phyloP scores from a whole-genome alignment of 2,329 filamentous ascomycete species.

The Colletotrichum sp. region DNA sequence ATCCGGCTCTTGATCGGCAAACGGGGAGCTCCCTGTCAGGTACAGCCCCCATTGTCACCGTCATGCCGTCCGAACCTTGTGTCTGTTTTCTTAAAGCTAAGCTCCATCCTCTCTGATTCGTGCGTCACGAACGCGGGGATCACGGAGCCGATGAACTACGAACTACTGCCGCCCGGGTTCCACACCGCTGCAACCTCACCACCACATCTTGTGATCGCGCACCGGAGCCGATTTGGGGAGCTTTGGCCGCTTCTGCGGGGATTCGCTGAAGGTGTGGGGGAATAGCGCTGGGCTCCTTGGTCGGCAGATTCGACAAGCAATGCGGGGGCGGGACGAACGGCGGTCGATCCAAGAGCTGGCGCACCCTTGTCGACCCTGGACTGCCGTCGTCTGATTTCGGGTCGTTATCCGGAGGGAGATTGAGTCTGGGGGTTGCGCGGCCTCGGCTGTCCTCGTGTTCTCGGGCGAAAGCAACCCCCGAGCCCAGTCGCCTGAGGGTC shows the following conservation, averaged over 20 bases:
- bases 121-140: constrained; percentile 2
- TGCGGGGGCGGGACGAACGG: constrained; percentile 14
- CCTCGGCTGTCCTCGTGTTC: neutral
- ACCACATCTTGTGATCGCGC: constrained; percentile 9
- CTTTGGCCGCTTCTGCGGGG: neutral
- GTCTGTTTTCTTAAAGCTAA: neutral
- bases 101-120: neutral
- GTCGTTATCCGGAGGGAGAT: neutral
- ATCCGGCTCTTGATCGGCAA: constrained; percentile 4
- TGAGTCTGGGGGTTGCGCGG: neutral
- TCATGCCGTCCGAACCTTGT: neutral
- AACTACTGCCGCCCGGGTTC: neutral
- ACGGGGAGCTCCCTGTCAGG: neutral
- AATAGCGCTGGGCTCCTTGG: neutral
- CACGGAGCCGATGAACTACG: constrained; percentile 9
- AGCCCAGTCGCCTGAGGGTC: neutral
- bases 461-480: constrained; percentile 9
- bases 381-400: neutral
- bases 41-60: neutral
- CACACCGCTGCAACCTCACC: neutral
- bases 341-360: neutral
- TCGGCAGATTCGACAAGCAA: constrained; percentile 15
- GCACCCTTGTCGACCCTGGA: neutral
- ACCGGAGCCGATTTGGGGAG: neutral
- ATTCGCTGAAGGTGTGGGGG: neutral